phyloP scores from a whole-genome alignment of 805 yeast genomes.

The Nakazawaea anatomiae region DNA sequence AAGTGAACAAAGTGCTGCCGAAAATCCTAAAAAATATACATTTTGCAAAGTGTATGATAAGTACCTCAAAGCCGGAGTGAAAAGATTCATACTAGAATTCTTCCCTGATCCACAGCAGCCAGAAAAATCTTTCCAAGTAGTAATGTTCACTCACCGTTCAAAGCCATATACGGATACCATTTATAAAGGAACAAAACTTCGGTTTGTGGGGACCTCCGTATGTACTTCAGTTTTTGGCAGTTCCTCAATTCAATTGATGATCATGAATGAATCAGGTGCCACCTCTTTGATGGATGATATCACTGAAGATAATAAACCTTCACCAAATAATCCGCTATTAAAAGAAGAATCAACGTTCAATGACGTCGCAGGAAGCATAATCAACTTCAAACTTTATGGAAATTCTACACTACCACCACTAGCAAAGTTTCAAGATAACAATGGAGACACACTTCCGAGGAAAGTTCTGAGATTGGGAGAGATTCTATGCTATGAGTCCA shows the following conservation, averaged over 20 bases:
- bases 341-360: constrained; percentile 9
- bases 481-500: constrained; percentile 9
- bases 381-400: constrained; percentile 10
- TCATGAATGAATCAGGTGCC: constrained; percentile 9
- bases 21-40: background rate
- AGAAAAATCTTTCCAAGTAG: constrained; percentile 5
- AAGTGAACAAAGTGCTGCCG: background rate
- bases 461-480: constrained; percentile 9
- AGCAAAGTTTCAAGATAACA: constrained; percentile 9
- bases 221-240: constrained; percentile 10
- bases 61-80: constrained; percentile 12
- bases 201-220: constrained; percentile 15
- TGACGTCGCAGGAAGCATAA: constrained; percentile 9
- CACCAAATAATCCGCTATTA: constrained; percentile 10
- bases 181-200: constrained; percentile 12
- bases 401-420: constrained; percentile 13
- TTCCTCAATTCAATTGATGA: constrained; percentile 11
- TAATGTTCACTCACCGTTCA: constrained; percentile 12
- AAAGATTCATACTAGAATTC: constrained; percentile 11
- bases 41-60: constrained; percentile 13
- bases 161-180: constrained; percentile 14
- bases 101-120: constrained; percentile 6
- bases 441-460: constrained; percentile 9
- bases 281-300: constrained; percentile 11
- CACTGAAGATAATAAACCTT: constrained; percentile 11